These are phyloP conservation scores for Ceratocystis smalleyi DNA, from an alignment of 2,329 filamentous ascomycete genomes.

Conservation along the genomic window DNA sequence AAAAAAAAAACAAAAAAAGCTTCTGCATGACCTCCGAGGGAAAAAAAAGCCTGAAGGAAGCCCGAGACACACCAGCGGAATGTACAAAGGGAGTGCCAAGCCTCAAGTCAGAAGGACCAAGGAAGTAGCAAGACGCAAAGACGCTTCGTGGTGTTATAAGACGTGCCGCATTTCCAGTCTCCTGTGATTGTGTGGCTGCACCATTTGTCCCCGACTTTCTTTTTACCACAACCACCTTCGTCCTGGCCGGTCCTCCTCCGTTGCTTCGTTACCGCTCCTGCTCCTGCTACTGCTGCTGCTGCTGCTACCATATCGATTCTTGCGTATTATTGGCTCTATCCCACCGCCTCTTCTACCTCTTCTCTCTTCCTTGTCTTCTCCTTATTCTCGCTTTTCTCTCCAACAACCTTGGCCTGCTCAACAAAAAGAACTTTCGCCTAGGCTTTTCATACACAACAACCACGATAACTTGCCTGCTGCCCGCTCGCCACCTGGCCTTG, in stretches of 20 bases:
- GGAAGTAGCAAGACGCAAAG: not conserved
- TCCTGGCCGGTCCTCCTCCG: not conserved
- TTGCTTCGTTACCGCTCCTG: not conserved
- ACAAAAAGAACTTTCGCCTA: not conserved
- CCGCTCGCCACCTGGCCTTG: not conserved
- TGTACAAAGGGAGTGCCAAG: slow-evolving; percentile 2
- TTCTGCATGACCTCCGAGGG: not conserved
- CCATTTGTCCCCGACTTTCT: not conserved
- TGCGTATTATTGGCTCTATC: not conserved
- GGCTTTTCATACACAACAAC: not conserved
- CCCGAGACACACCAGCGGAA: slow-evolving; percentile 3
- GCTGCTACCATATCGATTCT: not conserved
- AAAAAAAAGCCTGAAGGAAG: not conserved
- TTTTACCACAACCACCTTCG: not conserved
- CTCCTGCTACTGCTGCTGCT: not conserved
- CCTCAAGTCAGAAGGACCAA: not conserved
- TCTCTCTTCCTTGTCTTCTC: not conserved
- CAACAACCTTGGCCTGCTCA: not conserved
- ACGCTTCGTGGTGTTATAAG: not conserved
- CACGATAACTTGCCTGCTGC: not conserved
- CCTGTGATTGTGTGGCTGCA: not conserved
- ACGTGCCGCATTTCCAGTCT: not conserved
- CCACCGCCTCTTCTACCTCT: not conserved
- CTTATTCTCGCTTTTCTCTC: not conserved
- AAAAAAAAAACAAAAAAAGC: not conserved